Base-by-base conservation (phyloP, 306 rosid genomes). In the Trifolium repens region DNA sequence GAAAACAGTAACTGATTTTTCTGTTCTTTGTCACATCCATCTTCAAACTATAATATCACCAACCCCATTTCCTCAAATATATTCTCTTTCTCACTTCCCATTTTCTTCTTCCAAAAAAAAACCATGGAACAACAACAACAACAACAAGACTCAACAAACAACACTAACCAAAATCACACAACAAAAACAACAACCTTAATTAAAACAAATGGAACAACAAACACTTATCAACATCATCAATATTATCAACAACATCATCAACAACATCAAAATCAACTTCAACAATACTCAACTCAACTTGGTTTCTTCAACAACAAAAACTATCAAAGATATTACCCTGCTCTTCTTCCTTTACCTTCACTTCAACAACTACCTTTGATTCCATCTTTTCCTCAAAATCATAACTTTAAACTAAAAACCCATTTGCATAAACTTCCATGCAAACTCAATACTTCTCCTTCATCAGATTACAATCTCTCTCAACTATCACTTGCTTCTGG, bases 281-380 rank as follows among this genome's bases (percentile, higher is more conserved):
- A 85, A 2, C 96, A 87, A 13, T 82, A 84, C 79, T 78, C 92
- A 67, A 81, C 72, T 69, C 96, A 84, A 34, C 79, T 87, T 74
- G 85, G 86, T 5, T 87, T 88, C 80, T 79, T 24, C 71, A 86
- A 79, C 92, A 89, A 71, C 63, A 84, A 83, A 40, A 30, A 30
- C 35, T 84, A 73, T 73, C 92, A 85, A 69, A 86, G 91, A 72
- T 90, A 85, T 64, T 88, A 80, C 81, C 96, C 93, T 9, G 87
- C 97, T 83, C 87, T 91, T 81, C 97, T 91, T 85, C 97, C 97
- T 63, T 85, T 88, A 16, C 98, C 98, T 58, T 80, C 91, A 66
- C 91, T 90, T 34, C 98, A 90, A 35, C 91, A 90, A 59, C 89
- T 85, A 3, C 87, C 96, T 84, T 68, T 91, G 9, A 65, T 89